Evolutionary conservation across 257 asterid species (phyloP).

Genomic region (Solanum lignicaule): DNA sequence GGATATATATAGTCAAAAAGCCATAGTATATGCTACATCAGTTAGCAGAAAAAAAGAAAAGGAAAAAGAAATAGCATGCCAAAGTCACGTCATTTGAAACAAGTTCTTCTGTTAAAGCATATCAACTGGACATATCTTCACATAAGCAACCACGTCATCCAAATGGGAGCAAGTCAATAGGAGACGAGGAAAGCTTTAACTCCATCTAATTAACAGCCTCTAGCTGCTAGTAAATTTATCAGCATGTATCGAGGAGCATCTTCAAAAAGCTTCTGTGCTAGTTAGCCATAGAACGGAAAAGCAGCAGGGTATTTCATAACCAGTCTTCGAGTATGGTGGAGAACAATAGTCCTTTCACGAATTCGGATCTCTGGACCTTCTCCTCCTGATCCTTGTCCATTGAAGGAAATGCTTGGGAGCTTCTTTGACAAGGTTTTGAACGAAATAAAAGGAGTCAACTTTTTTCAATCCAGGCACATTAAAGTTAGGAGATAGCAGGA

Average conservation of each 20-base stretch:
- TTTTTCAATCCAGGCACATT: background rate
- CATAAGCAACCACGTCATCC: background rate
- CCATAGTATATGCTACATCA: background rate
- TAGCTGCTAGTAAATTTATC: background rate
- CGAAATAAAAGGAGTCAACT: background rate
- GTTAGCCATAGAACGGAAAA: background rate
- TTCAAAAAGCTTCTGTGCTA: background rate
- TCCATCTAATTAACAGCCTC: background rate
- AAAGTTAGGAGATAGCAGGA: background rate
- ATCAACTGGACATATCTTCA: background rate
- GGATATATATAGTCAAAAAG: background rate
- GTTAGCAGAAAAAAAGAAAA: background rate
- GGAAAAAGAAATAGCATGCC: background rate
- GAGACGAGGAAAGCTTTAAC: background rate
- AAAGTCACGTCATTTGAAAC: background rate
- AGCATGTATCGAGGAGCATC: background rate
- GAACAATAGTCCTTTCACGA: conserved; percentile 15
- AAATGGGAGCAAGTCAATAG: background rate
- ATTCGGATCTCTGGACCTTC: conserved; percentile 16
- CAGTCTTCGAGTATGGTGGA: conserved; percentile 19
- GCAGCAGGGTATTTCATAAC: conserved; percentile 3
- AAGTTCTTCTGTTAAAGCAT: background rate
- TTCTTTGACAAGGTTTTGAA: conserved; percentile 2
- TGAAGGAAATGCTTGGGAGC: background rate
- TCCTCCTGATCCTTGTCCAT: conserved; percentile 21